Evolutionary conservation across 2,329 filamentous ascomycete species (phyloP), one percentile per base, ranked within the genome.

Genomic region (Sarocladium kiliense): DNA sequence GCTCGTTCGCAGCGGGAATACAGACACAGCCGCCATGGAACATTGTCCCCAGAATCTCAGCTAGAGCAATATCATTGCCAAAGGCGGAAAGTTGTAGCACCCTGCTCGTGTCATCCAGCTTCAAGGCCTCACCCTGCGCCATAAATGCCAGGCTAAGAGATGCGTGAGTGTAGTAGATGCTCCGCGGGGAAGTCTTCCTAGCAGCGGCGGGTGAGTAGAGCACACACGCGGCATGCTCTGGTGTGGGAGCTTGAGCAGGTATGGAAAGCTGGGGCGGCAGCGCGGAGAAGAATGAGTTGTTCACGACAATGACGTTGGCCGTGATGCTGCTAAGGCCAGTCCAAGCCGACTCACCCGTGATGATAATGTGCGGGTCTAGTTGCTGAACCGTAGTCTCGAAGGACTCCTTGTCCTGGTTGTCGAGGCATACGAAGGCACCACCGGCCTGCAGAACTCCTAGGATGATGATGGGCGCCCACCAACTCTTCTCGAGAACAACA

Each of bases 401-500:
- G 26, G 73, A 69, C 51, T 66, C 62, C 19, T 71, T 65, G 23
- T 78, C 73, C 6, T 53, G 16, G 21, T 12, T 30, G 42, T 81
- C 78, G 26, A 82, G 67, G 0, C 77, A 74, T 0, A 79, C 75
- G 39, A 81, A 74, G n/a, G 72, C 72, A 1, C 74, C 78, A 12
- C 78, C 78, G 3, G 77, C 70, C 61, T 88, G 87, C 42, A 90
- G 71, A 1, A 86, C 77, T 0, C 87, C 86, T 19, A 92, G 74
- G 58, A 92, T 85, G 6, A 85, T 79, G 37, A 90, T 72, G 49
- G 90, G 86, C 0, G 88, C 77, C 65, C 87, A 80, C 14, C 84
- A 71, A 19, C 81, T 88, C 69, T 89, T 91, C 42, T 88, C 82
- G 63, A 91, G 76, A 18, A 86, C 79, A 5, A 91, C 75, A 4